A percentile compares a stretch with the other conserved stretches of the same genome.
Evolutionary conservation across 108 stramenopile genomes (phyloP).

Genomic region (Cyclostephanos tholiformis): DNA sequence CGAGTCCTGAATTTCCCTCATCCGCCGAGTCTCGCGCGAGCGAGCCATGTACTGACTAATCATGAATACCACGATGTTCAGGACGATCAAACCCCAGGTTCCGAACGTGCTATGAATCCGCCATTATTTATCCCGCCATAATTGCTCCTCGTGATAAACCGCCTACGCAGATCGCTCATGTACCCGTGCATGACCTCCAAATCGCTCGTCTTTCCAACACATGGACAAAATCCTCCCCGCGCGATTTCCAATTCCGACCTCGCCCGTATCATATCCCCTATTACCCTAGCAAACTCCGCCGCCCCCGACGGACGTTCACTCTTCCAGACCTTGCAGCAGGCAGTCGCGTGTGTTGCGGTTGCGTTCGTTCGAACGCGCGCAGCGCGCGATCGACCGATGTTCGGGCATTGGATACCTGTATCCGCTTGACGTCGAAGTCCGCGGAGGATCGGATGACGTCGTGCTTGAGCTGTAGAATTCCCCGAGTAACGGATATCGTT

Average conservation of each 20-base stretch:
- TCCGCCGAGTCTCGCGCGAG: slow-evolving; percentile 32
- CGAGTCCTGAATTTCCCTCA: slow-evolving; percentile 21
- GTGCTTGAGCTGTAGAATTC: slow-evolving; percentile 54
- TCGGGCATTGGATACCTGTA: slow-evolving; percentile 42
- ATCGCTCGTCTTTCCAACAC: slow-evolving; percentile 39
- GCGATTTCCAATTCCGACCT: slow-evolving; percentile 40
- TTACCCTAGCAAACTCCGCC: slow-evolving; percentile 53
- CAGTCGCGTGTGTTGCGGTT: slow-evolving; percentile 46
- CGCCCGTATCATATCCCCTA: slow-evolving; percentile 43
- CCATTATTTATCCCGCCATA: slow-evolving; percentile 78
- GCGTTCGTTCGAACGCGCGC: slow-evolving; percentile 44
- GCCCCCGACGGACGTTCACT: slow-evolving; percentile 59
- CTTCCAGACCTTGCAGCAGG: slow-evolving; percentile 51
- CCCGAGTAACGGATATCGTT: slow-evolving; percentile 51
- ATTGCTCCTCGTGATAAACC: slow-evolving; percentile 76
- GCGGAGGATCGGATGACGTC: slow-evolving; percentile 41
- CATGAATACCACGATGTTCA: slow-evolving; percentile 63
- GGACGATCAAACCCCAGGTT: slow-evolving; percentile 61
- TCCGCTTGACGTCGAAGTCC: slow-evolving; percentile 49
- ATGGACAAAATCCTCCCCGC: slow-evolving; percentile 29
- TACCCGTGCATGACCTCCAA: slow-evolving; percentile 44
- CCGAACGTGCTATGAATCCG: slow-evolving; percentile 59
- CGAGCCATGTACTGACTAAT: slow-evolving; percentile 51
- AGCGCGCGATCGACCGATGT: slow-evolving; percentile 31
- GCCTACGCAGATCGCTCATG: slow-evolving; percentile 59